Evolutionary conservation across 2,329 filamentous ascomycete species (phyloP), one percentile per base, ranked within the genome.

Genomic region (Ceratocystis eucalypticola): DNA sequence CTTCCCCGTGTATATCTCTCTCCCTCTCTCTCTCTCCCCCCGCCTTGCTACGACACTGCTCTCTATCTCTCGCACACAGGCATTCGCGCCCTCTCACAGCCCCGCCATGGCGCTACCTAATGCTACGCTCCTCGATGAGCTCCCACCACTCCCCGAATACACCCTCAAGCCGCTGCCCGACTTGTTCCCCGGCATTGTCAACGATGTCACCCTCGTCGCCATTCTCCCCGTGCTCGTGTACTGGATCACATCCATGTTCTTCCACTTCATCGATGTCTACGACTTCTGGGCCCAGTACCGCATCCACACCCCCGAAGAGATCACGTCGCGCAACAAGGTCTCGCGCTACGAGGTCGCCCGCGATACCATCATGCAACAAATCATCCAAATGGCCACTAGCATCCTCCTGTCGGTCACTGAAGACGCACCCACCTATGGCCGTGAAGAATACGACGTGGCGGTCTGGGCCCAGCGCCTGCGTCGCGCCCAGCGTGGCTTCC

Each of bases 261-360:
- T 96, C 79, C 93, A 97, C 79, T 73, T 86, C 71, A 86, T 97
- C 72, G 94, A 99, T 77, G 80, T 86, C 67, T 86, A 87, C 77
- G 90, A 96, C 75, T 78, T 93, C 46, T 96, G 93, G 75, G 87
- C 92, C 20, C 85, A 95, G 72, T 96, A 97, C 77, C 88, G 94
- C 69, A 81, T 99, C 53, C 94, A 99, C 77, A 97, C 94, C 0
- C 94, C 94, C 15, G 91, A 91, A 64, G 93, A 97, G 76, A 88
- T 97, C 69, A 75, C 86, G 45, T 89, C 90, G 75, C 85, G 92
- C 71, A 96, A 96, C 76, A 90, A 90, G 73, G 93, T 91, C 65
- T 84, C 88, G 61, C 85, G 91, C 69, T 89, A 84, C 77, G 88
- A 96, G 72, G 91, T 96, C 2, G 84, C 93, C 69, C 87, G 89